Conservation (phyloP, 495 filamentous ascomycete genomes). For the Xylaria bambusicola region DNA sequence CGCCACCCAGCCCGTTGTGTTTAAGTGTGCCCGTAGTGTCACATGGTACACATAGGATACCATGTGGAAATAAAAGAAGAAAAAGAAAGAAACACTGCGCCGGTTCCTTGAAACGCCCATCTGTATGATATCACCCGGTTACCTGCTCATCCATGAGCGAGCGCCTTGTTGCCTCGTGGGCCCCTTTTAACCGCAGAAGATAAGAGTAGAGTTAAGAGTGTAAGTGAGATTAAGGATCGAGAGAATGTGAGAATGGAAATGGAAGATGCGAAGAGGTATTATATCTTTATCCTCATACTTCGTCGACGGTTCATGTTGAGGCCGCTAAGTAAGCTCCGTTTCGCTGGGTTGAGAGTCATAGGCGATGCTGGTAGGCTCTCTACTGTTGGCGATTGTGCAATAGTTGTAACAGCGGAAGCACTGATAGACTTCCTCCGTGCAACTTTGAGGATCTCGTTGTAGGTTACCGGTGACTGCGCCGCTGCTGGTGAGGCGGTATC, state of each 20-base stretch:
- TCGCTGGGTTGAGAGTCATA: slow-evolving; percentile 23
- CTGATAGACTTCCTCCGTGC: slow-evolving; percentile 39
- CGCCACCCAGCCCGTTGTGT: slow-evolving; percentile 7
- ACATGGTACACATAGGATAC: slow-evolving; percentile 6
- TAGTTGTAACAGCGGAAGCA: slow-evolving; percentile 23
- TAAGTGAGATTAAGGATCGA: neutral
- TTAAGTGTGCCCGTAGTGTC: neutral
- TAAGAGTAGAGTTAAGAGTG: slow-evolving; percentile 8
- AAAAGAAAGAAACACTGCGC: slow-evolving; percentile 5
- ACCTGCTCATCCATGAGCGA: slow-evolving; percentile 3
- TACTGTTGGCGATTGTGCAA: slow-evolving; percentile 2
- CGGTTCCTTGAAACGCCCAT: slow-evolving; percentile 16
- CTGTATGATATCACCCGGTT: slow-evolving; percentile 14
- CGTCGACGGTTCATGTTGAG: slow-evolving; percentile 38
- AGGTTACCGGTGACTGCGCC: slow-evolving; percentile 40
- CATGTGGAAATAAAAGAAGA: slow-evolving; percentile 3
- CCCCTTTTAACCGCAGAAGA: neutral
- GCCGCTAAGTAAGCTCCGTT: slow-evolving; percentile 44
- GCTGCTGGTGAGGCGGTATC: slow-evolving; percentile 16
- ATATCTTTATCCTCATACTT: slow-evolving; percentile 41
- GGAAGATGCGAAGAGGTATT: slow-evolving; percentile 4
- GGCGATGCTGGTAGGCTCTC: slow-evolving; percentile 26
- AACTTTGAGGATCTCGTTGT: slow-evolving; percentile 40
- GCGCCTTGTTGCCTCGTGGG: slow-evolving; percentile 7
- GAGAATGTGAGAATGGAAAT: neutral